Evolutionary conservation across 2,329 filamentous ascomycete species (phyloP), one percentile per base, ranked within the genome.

Genomic region (Pseudocercospora ulei): DNA sequence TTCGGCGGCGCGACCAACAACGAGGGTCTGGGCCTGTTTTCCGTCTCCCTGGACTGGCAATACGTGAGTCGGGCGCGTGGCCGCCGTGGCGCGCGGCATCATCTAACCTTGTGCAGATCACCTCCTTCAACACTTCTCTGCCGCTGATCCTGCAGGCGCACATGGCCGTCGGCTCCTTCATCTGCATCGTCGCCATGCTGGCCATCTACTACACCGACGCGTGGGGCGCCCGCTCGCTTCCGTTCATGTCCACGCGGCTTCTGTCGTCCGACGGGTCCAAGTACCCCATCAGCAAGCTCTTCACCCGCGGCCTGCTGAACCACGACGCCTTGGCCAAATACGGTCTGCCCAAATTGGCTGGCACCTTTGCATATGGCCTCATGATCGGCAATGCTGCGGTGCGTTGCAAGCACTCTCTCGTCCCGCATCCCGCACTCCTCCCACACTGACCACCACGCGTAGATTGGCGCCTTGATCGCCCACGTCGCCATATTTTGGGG

Each of bases 401-500:
- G 37, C 43, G 49, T 42, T 3, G 3, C 12, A 1, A 8, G 8
- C 22, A n/a, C n/a, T n/a, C n/a, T n/a, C n/a, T n/a, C n/a, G n/a
- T n/a, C n/a, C n/a, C n/a, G n/a, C n/a, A n/a, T n/a, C n/a, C n/a
- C n/a, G n/a, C n/a, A n/a, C n/a, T n/a, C 35, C 13, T 23, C 13
- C 8, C 13, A 18, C 28, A 28, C 40, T 18, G 7, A 17, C 19
- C 7, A 25, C 13, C 4, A 14, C 13, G 5, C 14, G 6, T 20
- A 52, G 49, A 76, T 76, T 33, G 72, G 72, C 1, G 73, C 72
- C 3, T 52, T 75, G 14, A 59, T 75, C 17, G 53, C 62, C 2
- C 72, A 76, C 44, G 68, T 65, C 44, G 41, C 69, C 34, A 52
- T 75, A 3, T 76, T 76, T 50, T 75, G 70, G 69, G 69, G 72